Base-by-base conservation (phyloP, 805 yeast species). In the Yarrowia phangngaensis region DNA sequence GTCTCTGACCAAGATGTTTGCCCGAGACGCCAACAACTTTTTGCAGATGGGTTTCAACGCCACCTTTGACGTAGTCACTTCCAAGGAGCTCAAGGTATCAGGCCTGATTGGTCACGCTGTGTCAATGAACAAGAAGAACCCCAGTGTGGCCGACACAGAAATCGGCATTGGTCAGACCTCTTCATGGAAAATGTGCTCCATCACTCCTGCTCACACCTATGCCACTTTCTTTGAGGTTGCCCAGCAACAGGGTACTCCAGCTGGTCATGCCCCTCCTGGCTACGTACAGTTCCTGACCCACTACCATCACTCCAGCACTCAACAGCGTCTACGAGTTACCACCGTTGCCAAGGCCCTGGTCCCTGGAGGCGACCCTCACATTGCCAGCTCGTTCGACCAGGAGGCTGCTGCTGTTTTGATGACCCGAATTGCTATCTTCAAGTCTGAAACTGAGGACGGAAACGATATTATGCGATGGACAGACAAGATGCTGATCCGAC, bases 41-140 rank as follows among this genome's bases (percentile, higher is more conserved):
- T 75, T 95, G 63, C 75, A 79, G 56, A 84, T 84, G 84, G 96
- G 94, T 24, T 85, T 86, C 74, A 89, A 86, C 63, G 97, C 94
- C 53, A 76, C 80, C 26, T 69, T 92, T 62, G 89, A 89, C 58
- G 88, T 92, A 40, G 80, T 88, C 50, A 79, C 84, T 55, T 75
- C 82, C 31, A 67, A 75, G 60, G 95, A 88, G 61, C 75, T 92
- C 62, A 90, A 89, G 67, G 78, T 92, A 43, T 79, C 90, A 41
- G 99, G 98, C 49, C 70, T 92, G 51, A 85, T 92, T 63, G 99
- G 99, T 32, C 95, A 89, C 63, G 95, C 94, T 4, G 75, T 85
- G 8, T 79, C 95, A 6, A 69, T 78, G 61, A 58, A 58, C 56
- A 77, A 78, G 52, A 67, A 72, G 54, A 79, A 83, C 55, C 75